Conservation (phyloP, 176 grass and related monocot species). For the Lolium rigidum region DNA sequence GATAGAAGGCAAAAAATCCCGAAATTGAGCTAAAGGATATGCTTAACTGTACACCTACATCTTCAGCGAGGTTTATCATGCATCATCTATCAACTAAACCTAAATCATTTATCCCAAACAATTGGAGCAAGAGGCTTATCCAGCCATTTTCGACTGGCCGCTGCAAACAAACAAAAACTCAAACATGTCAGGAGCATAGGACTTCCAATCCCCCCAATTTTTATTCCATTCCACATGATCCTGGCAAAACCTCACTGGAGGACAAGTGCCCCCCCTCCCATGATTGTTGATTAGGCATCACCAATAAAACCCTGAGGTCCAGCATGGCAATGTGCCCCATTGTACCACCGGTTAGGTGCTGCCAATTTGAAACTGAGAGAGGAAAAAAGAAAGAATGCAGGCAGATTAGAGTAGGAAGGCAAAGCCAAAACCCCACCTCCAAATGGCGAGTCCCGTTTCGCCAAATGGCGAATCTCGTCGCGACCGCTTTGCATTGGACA, state of each 20-base stretch:
- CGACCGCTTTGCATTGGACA: conserved; percentile 39
- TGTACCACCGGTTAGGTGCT: conserved; percentile 1
- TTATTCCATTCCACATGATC: neutral
- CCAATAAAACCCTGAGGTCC: conserved; percentile 2
- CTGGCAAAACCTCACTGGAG: neutral
- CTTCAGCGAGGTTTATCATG: too few species aligned
- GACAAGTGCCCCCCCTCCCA: conserved; percentile 19
- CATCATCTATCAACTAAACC: too few species aligned
- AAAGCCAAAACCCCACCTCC: conserved; percentile 6
- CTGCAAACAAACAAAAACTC: neutral
- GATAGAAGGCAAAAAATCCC: too few species aligned
- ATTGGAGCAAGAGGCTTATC: too few species aligned
- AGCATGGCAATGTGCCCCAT: neutral
- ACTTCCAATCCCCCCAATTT: neutral
- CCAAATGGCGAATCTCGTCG: conserved; percentile 20
- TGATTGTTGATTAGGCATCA: neutral
- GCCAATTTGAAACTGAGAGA: neutral
- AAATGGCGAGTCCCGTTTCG: conserved; percentile 26
- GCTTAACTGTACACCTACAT: too few species aligned
- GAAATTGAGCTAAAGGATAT: too few species aligned
- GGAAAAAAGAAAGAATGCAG: too few species aligned
- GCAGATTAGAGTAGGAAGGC: neutral
- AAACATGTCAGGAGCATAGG: neutral
- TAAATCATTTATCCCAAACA: too few species aligned
- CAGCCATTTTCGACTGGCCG: neutral